Evolutionary conservation across 2,329 filamentous ascomycete genomes (phyloP), one percentile per base, ranked within the genome.

Genomic region (Aspergillus brunneoviolaceus): DNA sequence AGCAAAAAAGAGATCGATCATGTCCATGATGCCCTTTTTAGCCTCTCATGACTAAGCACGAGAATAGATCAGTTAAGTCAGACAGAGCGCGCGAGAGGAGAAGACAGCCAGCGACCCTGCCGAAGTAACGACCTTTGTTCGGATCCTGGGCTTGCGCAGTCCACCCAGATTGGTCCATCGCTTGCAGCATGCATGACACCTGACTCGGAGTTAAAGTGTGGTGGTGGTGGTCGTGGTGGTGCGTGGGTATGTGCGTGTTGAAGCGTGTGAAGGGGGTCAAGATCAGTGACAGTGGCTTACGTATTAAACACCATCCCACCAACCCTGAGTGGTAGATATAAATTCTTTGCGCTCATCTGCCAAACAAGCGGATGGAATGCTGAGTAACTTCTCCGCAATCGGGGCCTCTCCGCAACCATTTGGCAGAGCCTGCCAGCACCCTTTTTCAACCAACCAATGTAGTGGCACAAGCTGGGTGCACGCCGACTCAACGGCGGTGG

Each of bases 141-240:
- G 29, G 31, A 35, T 29, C 33, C 31, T 42, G 14, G 11, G 33
- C 21, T 47, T 27, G 35, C 29, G 51, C n/a, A 49, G 21, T 48
- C 29, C 19, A 51, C 25, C 45, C 52, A 55, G 45, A 59, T 59
- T 59, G 57, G 57, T 39, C 25, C 52, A 23, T 55, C 51, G 45
- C 52, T 12, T 51, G 57, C 53, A 49, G 53, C 31, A 51, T 59
- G 57, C 57, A 59, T 51, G 50, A 54, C 48, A 29, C 51, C 50
- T 39, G 52, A 33, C 42, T 55, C 52, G 42, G 42, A 55, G 11
- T 14, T 45, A 48, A 55, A 49, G 52, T 47, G 42, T 49, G 52
- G 52, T 33, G 42, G 33, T 35, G 33, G 33, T 45, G 42, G 42
- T 49, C 42, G 52, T 33, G 42, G 12, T 35, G 33, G 33, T 45